Evolutionary conservation across 2,329 filamentous ascomycete genomes (phyloP), one percentile per base, ranked within the genome.

Genomic region (Neonectria hederae): DNA sequence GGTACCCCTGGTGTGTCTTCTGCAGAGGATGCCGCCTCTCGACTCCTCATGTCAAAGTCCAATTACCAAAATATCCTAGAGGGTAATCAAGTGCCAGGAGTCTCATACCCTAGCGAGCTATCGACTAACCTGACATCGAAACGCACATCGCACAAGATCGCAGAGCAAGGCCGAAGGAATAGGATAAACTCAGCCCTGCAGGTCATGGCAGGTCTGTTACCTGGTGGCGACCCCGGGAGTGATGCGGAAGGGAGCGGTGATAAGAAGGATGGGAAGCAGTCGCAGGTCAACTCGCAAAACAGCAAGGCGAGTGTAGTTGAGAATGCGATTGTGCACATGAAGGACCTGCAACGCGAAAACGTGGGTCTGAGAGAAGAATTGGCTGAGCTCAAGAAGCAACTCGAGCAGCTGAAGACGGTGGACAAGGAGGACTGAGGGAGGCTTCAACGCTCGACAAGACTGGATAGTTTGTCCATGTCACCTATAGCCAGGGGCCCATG

Each of bases 231-330:
- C 54, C 81, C 76, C 53, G 76, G 79, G 17, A 81, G 76, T 22
- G 77, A 74, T 14, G 78, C 74, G 28, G 81, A 81, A 48, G 82
- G 83, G 19, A 38, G 52, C 28, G 81, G 83, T 26, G 83, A 83
- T 1, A 80, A 83, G 72, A 83, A 86, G 75, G 79, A 82, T 30
- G 76, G 75, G 7, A 84, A 84, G 72, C 81, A 81, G 59, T 78
- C 77, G 72, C 81, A 81, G 58, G 78, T 77, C 7, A 83, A 81
- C 63, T 86, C 88, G 56, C 89, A 91, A 32, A 94, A 90, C 74
- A 97, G 94, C 80, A 99, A 98, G 78, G 96, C 96, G 1, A 97
- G 92, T 71, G 97, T 97, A 1, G 96, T 99, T n/a, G 96, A 99
- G 79, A 90, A 92, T 80, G 96, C 96, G 1, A 98, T 98, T 73